These are phyloP conservation scores for Flaveria brownii DNA, from an alignment of 129 eudicot species.

Conservation along the genomic window DNA sequence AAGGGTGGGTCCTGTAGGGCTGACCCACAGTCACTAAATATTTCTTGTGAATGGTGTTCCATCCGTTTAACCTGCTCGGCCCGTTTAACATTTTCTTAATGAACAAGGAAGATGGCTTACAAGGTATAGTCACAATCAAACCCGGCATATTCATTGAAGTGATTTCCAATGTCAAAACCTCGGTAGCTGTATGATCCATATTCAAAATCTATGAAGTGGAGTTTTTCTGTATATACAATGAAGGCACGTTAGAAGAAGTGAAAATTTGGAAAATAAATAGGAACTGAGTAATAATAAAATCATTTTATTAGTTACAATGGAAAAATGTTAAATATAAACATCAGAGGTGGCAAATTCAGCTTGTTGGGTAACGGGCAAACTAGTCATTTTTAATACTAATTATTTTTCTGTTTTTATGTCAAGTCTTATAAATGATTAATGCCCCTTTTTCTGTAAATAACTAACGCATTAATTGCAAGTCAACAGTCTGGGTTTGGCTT, in stretches of 20 bases:
- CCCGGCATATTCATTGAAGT: conserved; percentile 97
- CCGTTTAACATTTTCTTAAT: neutral
- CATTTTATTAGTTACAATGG: neutral
- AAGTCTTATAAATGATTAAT: neutral
- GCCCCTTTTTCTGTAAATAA: too few species aligned
- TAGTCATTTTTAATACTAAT: neutral
- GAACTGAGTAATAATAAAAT: neutral
- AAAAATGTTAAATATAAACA: neutral
- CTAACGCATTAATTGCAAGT: neutral
- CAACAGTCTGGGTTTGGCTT: neutral
- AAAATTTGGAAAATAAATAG: conserved; percentile 3
- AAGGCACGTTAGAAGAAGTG: neutral
- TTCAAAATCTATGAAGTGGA: conserved; percentile 91
- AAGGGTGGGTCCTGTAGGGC: neutral
- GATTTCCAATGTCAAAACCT: conserved; percentile 97
- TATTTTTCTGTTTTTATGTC: neutral
- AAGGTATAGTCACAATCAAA: conserved; percentile 87
- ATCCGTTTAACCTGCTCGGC: neutral
- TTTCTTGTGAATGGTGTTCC: neutral
- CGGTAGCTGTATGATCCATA: conserved; percentile 87
- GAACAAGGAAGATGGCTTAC: conserved; percentile 46
- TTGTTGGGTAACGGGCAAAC: neutral
- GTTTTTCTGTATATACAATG: conserved; percentile 53
- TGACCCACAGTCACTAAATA: neutral
- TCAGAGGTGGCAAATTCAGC: conserved; percentile 2